phyloP scores from a whole-genome alignment of 2,329 filamentous ascomycete species.

The Hymenoscyphus albidus region DNA sequence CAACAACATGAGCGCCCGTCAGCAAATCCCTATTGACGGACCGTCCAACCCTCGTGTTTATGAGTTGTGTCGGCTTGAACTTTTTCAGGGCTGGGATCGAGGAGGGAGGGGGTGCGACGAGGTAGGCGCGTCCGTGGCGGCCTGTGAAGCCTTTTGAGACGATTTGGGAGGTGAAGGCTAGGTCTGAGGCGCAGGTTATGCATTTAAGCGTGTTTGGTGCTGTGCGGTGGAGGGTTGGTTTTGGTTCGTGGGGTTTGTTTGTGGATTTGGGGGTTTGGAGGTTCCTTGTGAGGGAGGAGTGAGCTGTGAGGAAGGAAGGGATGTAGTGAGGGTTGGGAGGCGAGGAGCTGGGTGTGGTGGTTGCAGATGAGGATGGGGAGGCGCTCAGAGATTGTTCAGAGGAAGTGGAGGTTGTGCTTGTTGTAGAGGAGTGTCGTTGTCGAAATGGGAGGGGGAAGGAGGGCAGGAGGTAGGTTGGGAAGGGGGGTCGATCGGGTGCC shows the following conservation, averaged over 20 bases:
- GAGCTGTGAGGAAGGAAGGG: slow-evolving; percentile 13
- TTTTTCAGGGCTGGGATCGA: slow-evolving; percentile 22
- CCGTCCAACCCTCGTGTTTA: slow-evolving; percentile 54
- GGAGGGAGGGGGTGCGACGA: slow-evolving; percentile 45
- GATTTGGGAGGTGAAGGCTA: slow-evolving; percentile 59
- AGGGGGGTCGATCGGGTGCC: slow-evolving; percentile 32
- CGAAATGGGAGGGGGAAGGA: slow-evolving; percentile 46
- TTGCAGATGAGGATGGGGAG: slow-evolving; percentile 35
- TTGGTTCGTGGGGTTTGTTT: background rate
- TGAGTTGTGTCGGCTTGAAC: slow-evolving; percentile 35
- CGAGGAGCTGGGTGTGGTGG: slow-evolving; percentile 26
- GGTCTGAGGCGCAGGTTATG: slow-evolving; percentile 53
- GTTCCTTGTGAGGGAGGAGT: slow-evolving; percentile 25
- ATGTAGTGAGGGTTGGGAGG: slow-evolving; percentile 21
- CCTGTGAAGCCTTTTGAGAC: slow-evolving; percentile 65
- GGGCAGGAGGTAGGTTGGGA: slow-evolving; percentile 51
- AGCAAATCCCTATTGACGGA: slow-evolving; percentile 55
- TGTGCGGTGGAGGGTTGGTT: slow-evolving; percentile 33
- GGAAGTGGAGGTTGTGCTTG: slow-evolving; percentile 24
- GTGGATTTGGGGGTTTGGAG: slow-evolving; percentile 26
- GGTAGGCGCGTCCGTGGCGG: slow-evolving; percentile 59
- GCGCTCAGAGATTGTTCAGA: slow-evolving; percentile 36
- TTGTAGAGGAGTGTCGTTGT: slow-evolving; percentile 37
- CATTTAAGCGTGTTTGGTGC: slow-evolving; percentile 55
- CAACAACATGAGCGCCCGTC: slow-evolving; percentile 61